Evolutionary conservation across 805 yeast species (phyloP).

Genomic region (Isabelozyma heimii): DNA sequence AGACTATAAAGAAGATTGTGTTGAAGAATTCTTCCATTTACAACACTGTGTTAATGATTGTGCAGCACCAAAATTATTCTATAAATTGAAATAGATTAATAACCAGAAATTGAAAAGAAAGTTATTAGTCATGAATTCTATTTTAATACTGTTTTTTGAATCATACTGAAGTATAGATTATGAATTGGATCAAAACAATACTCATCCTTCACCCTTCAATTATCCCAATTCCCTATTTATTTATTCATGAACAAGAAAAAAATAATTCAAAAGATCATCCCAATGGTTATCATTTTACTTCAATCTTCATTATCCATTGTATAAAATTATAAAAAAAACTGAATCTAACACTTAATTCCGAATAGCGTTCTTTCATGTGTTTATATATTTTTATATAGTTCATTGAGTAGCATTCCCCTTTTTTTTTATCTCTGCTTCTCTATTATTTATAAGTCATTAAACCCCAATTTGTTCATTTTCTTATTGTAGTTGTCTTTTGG

Average conservation of each 20-base stretch:
- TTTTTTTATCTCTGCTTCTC: not conserved
- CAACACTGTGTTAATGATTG: slow-evolving; percentile 91
- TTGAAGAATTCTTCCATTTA: slow-evolving; percentile 96
- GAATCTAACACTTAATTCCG: not conserved
- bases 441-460: not conserved
- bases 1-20: slow-evolving; percentile 92
- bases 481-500: too few relatives aligned
- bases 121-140: not conserved
- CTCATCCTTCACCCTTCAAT: not conserved
- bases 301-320: not conserved
- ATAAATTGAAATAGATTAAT: slow-evolving; percentile 66
- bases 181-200: not conserved
- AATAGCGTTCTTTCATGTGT: not conserved
- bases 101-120: not conserved
- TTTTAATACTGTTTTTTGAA: not conserved
- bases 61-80: slow-evolving; percentile 86
- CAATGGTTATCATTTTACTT: not conserved
- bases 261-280: not conserved
- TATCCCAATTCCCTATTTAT: not conserved
- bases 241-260: not conserved
- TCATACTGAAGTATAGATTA: not conserved
- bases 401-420: not conserved
- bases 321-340: not conserved
- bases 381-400: too few relatives aligned
- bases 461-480: not conserved